Evolutionary conservation across 106 monocot species (phyloP), one percentile per base, ranked within the genome.

Genomic region (Triglochin maritima): DNA sequence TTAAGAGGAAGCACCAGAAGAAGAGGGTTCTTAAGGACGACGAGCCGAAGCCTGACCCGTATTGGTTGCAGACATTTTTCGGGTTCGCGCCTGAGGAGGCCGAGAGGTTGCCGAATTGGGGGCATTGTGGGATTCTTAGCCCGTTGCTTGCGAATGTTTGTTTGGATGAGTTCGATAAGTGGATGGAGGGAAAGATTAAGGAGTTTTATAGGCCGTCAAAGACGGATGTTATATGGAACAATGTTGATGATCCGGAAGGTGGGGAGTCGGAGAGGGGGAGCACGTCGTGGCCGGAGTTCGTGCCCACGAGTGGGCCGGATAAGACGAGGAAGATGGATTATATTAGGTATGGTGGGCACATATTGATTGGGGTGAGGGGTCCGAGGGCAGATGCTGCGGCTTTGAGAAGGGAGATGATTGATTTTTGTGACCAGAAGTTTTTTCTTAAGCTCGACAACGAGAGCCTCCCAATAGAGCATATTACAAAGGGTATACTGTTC

Each of bases 261-360:
- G 81, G 76, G 29, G 79, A 87, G 50, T 29, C 10, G 3, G 87
- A 87, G 74, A 88, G 88, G 64, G 98, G 82, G 14, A 98, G 92
- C 61, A 92, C 92, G 2, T 98, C 98, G 6, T 98, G 98, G 98
- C 98, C 98, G 4, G 98, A 98, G 78, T 98, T 98, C 66, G 88
- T 98, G n/a, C 98, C 98, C 2, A 92, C 98, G 0, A 98, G 86
- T 17, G 98, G 98, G 10, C 98, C 98, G 0, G 98, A 98, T 64
- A 98, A 98, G 81, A 98, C 98, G 0, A 44, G 92, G 71, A 92
- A 89, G 84, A 84, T 92, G 71, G 88, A 98, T 64, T 98, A 92
- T 58, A 73, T 98, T 57, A 68, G 98, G n/a, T 98, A 74, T 71
- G 98, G 98, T 42, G 98, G 91, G 2, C 91, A 92, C 64, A 77